Evolutionary conservation across 2,329 filamentous ascomycete genomes (phyloP), one percentile per base, ranked within the genome.

Genomic region (Bipolaris zeicola): DNA sequence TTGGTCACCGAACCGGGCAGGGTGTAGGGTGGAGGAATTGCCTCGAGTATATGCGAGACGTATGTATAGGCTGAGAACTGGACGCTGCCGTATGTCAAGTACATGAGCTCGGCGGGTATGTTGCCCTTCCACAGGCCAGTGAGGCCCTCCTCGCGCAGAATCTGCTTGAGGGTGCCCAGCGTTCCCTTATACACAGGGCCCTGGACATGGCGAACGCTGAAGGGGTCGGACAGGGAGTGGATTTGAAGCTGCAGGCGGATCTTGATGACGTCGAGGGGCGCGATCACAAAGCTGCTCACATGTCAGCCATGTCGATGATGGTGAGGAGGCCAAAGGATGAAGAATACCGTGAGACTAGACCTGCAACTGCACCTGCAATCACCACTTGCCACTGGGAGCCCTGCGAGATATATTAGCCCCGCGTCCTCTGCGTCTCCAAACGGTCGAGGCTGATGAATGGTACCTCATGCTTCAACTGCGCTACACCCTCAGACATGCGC

Each of bases 111-210:
- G 49, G 95, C 95, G 37, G 95, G 93, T 57, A 99, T 87, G 74
- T 99, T 99, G 74, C 95, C 95, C 82, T 98, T 98, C 95, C 95
- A 99, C 63, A 99, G 84, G 28, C 87, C 86, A 3, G 89, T 89
- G 64, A 98, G 73, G 39, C 95, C 95, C 75, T 99, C 95, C 69
- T 92, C 82, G 26, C 80, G 81, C 49, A 94, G 76, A 69, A 98
- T 98, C 59, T 89, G 85, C 55, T 83, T 84, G 72, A 96, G 81
- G 1, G 92, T 96, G 10, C 85, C 83, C 38, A 92, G 68, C 0
- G 91, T 92, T 65, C 92, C 92, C 72, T 89, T 91, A 79, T 94
- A 91, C 24, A 77, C 74, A 73, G 51, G 83, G 48, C 67, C 81
- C 48, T 73, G 68, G 55, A 81, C 68, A 62, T 77, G 69, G 50